Percentiles rank a stretch among this genome's conserved stretches.
phyloP scores from a whole-genome alignment of 2,329 filamentous ascomycete species.

The Dactylellina sp. region DNA sequence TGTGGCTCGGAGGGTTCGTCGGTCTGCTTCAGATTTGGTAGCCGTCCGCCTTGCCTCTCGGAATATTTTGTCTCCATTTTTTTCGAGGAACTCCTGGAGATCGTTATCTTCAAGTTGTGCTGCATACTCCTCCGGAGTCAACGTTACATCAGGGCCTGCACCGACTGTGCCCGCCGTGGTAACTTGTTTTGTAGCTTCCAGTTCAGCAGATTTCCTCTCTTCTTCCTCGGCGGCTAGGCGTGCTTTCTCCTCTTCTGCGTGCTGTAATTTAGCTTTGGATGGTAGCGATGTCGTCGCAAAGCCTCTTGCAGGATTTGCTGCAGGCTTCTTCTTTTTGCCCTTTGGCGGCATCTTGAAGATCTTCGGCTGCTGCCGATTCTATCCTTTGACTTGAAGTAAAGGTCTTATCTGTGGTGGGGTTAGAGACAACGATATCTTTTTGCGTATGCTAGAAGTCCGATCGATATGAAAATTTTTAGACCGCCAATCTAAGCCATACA shows the following conservation, averaged over 20 bases:
- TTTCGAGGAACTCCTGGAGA: constrained; percentile 87
- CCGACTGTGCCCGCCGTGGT: constrained; percentile 7
- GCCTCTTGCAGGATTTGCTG: constrained; percentile 86
- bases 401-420: background rate
- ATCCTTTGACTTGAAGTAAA: background rate
- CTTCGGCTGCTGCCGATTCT: constrained; percentile 6
- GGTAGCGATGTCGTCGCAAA: constrained; percentile 94
- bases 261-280: constrained; percentile 75
- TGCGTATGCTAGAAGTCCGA: background rate
- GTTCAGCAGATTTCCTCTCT: constrained; percentile 58
- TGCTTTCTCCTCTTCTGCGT: constrained; percentile 50
- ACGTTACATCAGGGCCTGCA: constrained; percentile 57
- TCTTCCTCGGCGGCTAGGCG: constrained; percentile 51
- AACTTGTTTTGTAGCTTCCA: constrained; percentile 21
- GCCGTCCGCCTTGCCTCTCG: constrained; percentile 82
- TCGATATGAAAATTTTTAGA: no score
- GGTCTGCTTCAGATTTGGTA: constrained; percentile 81
- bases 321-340: constrained; percentile 92
- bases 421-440: background rate
- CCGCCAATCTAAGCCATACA: background rate
- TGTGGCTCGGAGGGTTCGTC: constrained; percentile 63
- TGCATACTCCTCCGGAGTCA: constrained; percentile 90
- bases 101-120: constrained; percentile 89
- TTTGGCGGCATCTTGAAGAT: constrained; percentile 40
- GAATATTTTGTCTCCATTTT: constrained; percentile 80